Conservation (phyloP, 1,284 basidiomycete genomes). For the Singerocomus inundabilis region DNA sequence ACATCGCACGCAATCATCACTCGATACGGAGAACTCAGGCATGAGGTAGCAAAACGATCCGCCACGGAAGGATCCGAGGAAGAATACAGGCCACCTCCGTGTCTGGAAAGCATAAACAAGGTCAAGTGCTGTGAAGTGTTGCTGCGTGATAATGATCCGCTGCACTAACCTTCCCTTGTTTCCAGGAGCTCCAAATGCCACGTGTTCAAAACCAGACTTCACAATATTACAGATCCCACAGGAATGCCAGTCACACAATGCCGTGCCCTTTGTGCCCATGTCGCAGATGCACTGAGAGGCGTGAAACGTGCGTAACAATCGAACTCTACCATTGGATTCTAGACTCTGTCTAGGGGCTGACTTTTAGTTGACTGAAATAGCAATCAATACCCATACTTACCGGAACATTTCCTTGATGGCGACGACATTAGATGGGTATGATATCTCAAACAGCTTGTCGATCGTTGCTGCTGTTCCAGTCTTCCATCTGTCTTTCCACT, state of each 20-base stretch:
- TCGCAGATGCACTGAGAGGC: conserved; percentile 65
- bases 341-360: conserved; percentile 27
- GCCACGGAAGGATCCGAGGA: conserved; percentile 54
- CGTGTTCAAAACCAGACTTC: conserved; percentile 51
- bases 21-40: conserved; percentile 59
- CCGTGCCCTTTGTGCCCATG: conserved; percentile 49
- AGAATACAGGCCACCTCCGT: conserved; percentile 59
- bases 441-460: conserved; percentile 54
- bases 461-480: conserved; percentile 39
- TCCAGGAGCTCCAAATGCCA: conserved; percentile 51
- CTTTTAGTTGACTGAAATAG: conserved; percentile 7
- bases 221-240: conserved; percentile 61
- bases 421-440: conserved; percentile 26
- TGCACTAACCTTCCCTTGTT: conserved; percentile 51
- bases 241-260: conserved; percentile 53
- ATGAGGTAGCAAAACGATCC: conserved; percentile 57
- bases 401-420: conserved; percentile 46
- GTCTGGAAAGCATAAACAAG: conserved; percentile 29
- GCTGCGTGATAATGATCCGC: not conserved
- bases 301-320: conserved; percentile 56
- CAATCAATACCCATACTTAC: conserved; percentile 36
- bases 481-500: conserved; percentile 50
- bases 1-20: conserved; percentile 60
- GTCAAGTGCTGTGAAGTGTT: conserved; percentile 3
- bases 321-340: conserved; percentile 31